Evolutionary conservation across 306 rosid species (phyloP).

Genomic region (Notholithocarpus densiflorus): DNA sequence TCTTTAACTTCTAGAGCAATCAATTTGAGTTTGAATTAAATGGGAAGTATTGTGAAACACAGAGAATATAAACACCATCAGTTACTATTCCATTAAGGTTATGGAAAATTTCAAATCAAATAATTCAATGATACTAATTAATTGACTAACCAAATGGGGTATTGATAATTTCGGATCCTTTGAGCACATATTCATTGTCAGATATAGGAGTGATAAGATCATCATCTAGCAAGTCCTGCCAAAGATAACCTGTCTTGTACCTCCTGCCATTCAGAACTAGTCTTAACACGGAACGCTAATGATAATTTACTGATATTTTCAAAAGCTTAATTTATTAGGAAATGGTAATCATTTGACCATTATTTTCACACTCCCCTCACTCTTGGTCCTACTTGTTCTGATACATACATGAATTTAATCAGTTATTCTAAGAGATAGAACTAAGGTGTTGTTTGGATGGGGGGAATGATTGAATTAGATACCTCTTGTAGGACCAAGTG

Average conservation of each 20-base stretch:
- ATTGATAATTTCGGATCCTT: slow-evolving; percentile 72
- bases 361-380: no score
- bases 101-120: slow-evolving; percentile 1
- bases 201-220: slow-evolving; percentile 84
- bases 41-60: background rate
- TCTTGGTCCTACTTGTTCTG: no score
- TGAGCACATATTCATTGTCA: slow-evolving; percentile 83
- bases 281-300: background rate
- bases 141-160: slow-evolving; percentile 36
- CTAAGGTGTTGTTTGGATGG: background rate
- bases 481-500: slow-evolving; percentile 91
- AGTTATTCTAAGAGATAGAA: no score
- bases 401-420: no score
- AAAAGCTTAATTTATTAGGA: no score
- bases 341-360: no score
- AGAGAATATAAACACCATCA: background rate
- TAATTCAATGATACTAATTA: background rate
- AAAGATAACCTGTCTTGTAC: slow-evolving; percentile 85
- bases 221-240: slow-evolving; percentile 88
- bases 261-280: slow-evolving; percentile 44
- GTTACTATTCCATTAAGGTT: background rate
- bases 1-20: slow-evolving; percentile 25
- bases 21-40: background rate
- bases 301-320: no score
- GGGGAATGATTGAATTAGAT: slow-evolving; percentile 12